Base-by-base conservation (phyloP, 305 asterid genomes). In the Nicotiana rustica region DNA sequence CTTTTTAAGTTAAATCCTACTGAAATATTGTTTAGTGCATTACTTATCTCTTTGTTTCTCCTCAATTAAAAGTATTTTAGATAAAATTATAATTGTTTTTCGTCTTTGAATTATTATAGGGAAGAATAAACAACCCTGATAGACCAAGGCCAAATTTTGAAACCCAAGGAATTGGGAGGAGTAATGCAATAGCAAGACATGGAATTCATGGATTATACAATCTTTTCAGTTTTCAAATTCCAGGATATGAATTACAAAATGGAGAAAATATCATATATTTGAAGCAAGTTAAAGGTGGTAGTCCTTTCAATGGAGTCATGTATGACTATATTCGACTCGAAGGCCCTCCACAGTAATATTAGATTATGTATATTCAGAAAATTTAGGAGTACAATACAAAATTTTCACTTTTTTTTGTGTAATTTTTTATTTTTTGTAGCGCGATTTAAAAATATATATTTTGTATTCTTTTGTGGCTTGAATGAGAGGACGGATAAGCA, bases 131-230 rank as follows among this genome's bases (percentile, higher is more conserved):
- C 78, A 59, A 66, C 2, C 77, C 7, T 2, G 14, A 52, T 38
- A 19, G 7, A 35, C 38, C 6, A 14, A 41, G 18, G 19, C 76
- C 85, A 55, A 4, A 21, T 13, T 65, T 66, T 49, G 52, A 31
- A 69, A 73, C 73, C 4, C 61, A 19, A 13, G 44, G 75, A 15
- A 2, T 59, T 60, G 80, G 81, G 68, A 31, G 18, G 47, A 81
- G 59, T 44, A 83, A 66, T 47, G 81, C 85, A 83, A 83, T 83
- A 9, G 85, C 82, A 6, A 76, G 82, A 18, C 85, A 83, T 77
- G 82, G 83, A 15, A 83, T 83, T 38, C 85, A 83, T 56, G 83
- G 73, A 9, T 14, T 77, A 0, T 83, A 83, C 55, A 67, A 13
- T 21, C 25, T 77, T 3, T 79, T 52, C 64, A 56, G 35, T 25